Conservation (phyloP, 2,329 filamentous ascomycete species). For the Purpureocillium takamizusanense region DNA sequence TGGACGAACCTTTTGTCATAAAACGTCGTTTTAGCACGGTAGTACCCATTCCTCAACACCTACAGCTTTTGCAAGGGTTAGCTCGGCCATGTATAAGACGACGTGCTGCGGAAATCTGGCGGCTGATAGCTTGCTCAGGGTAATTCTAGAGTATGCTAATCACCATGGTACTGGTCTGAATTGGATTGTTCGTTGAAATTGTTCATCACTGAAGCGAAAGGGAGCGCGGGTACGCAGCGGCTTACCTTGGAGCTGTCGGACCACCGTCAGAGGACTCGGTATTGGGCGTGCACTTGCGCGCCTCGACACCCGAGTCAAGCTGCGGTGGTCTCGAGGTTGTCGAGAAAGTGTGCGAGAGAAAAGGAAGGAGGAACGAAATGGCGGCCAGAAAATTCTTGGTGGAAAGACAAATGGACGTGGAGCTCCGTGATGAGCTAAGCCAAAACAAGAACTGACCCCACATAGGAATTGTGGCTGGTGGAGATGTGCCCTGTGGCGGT, state of each 20-base stretch:
- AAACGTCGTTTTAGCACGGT: background rate
- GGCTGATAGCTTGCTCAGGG: slow-evolving; percentile 37
- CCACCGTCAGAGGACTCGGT: slow-evolving; percentile 4
- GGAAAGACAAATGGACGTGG: too few species aligned
- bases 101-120: too few species aligned
- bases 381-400: background rate
- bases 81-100: too few species aligned
- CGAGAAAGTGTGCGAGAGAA: slow-evolving; percentile 9
- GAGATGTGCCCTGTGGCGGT: slow-evolving; percentile 21
- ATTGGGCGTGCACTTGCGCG: slow-evolving; percentile 11
- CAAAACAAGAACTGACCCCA: too few species aligned
- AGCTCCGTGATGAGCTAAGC: too few species aligned
- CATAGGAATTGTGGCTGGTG: too few species aligned
- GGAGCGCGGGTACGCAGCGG: slow-evolving; percentile 1
- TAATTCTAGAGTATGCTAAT: slow-evolving; percentile 42
- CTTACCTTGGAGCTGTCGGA: slow-evolving; percentile 5
- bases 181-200: slow-evolving; percentile 50
- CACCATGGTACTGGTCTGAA: slow-evolving; percentile 50
- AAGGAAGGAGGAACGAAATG: background rate
- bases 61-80: too few species aligned
- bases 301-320: background rate
- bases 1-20: slow-evolving; percentile 37
- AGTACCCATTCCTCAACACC: too few species aligned
- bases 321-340: slow-evolving; percentile 11
- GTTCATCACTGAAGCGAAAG: slow-evolving; percentile 21